Evolutionary conservation across 805 yeast genomes (phyloP).

Genomic region (Candida boidinii): DNA sequence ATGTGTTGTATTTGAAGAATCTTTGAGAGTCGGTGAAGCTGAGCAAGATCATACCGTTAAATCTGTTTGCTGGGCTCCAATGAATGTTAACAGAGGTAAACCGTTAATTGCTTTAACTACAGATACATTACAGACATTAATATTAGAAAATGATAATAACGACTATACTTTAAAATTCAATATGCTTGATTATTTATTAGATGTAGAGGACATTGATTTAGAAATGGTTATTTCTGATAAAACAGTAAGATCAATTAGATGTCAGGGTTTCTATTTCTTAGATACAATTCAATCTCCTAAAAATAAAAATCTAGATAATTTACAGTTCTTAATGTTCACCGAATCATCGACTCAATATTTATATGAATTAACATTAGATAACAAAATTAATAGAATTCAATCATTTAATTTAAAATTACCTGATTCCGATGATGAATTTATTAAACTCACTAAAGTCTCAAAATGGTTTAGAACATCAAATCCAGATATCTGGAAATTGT

Average conservation of each 20-base stretch:
- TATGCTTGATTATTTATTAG: conserved; percentile 6
- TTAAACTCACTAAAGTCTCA: too few species aligned
- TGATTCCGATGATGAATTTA: too few species aligned
- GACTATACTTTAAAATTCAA: conserved; percentile 11
- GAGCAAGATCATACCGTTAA: conserved; percentile 7
- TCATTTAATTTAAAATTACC: too few species aligned
- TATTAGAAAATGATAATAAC: conserved; percentile 8
- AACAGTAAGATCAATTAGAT: conserved; percentile 10
- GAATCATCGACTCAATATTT: background rate
- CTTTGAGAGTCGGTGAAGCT: conserved; percentile 10
- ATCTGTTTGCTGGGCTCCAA: conserved; percentile 15
- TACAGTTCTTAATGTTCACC: conserved; percentile 2
- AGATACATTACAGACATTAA: conserved; percentile 11
- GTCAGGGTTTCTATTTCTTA: conserved; percentile 18
- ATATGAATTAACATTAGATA: background rate
- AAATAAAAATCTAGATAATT: conserved; percentile 9
- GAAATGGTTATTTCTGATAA: conserved; percentile 6
- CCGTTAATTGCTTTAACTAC: conserved; percentile 11
- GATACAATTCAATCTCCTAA: conserved; percentile 2
- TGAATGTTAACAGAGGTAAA: conserved; percentile 9
- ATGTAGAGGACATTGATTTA: conserved; percentile 6
- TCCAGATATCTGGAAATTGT: too few species aligned
- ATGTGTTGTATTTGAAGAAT: conserved; percentile 9
- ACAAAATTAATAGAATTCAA: background rate
- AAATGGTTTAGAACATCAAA: too few species aligned